Conservation (phyloP, 2,329 filamentous ascomycete genomes). For the Verticillium nubilum region DNA sequence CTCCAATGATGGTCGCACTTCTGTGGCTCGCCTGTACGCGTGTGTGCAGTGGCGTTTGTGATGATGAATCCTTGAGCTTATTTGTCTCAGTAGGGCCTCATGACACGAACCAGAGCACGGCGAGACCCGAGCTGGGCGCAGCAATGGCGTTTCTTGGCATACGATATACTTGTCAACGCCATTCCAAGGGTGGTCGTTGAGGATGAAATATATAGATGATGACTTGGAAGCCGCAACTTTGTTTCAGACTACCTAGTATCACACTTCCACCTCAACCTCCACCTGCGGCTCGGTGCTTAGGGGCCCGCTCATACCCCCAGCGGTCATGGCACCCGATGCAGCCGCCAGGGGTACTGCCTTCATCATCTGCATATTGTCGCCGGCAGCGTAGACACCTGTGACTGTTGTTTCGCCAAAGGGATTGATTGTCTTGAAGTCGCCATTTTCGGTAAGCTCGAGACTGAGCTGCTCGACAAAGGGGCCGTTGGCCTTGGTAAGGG, state of each 20-base stretch:
- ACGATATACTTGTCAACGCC: too few relatives aligned
- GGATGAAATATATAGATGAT: background rate
- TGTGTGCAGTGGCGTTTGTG: background rate
- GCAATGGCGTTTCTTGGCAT: too few relatives aligned
- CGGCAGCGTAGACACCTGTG: constrained; percentile 46
- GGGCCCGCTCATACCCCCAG: constrained; percentile 16
- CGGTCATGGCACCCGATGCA: constrained; percentile 21
- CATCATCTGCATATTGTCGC: constrained; percentile 36
- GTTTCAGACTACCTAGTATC: constrained; percentile 11
- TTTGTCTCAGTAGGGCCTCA: too few relatives aligned
- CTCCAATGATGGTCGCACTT: too few relatives aligned
- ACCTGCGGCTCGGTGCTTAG: constrained; percentile 6
- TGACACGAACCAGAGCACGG: too few relatives aligned
- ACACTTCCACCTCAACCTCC: background rate
- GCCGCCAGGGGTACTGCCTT: constrained; percentile 22
- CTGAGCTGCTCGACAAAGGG: constrained; percentile 36
- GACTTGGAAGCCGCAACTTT: constrained; percentile 16
- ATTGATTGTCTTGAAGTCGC: constrained; percentile 34
- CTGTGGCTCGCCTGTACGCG: background rate
- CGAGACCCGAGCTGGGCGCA: too few relatives aligned
- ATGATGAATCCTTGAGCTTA: background rate
- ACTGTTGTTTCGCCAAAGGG: constrained; percentile 46
- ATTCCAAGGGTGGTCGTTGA: too few relatives aligned
- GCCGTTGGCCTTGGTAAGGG: constrained; percentile 29
- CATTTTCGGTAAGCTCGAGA: constrained; percentile 32